These are phyloP conservation scores for Aureobasidium pullulans DNA, from an alignment of 2,329 filamentous ascomycete species.

Conservation along the genomic window DNA sequence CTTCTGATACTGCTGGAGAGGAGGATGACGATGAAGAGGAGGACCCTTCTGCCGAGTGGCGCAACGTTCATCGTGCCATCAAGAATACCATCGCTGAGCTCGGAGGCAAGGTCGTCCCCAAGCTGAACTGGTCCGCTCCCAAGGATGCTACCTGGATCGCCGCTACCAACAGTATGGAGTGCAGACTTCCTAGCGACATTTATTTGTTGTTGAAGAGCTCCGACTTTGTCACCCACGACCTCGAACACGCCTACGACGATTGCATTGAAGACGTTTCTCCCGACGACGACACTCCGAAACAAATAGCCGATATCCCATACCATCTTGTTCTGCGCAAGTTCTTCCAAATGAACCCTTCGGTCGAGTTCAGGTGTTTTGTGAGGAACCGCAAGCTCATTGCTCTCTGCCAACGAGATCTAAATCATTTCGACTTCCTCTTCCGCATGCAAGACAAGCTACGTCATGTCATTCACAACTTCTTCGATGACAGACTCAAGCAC, in stretches of 20 bases:
- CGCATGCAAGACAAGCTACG: constrained; percentile 59
- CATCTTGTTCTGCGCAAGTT: constrained; percentile 81
- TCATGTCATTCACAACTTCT: constrained; percentile 67
- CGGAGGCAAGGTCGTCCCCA: constrained; percentile 80
- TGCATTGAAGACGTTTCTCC: constrained; percentile 38
- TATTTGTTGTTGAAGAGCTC: constrained; percentile 92
- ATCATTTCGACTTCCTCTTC: constrained; percentile 79
- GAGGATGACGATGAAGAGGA: constrained; percentile 45
- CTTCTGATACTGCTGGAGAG: constrained; percentile 33
- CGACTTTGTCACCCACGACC: constrained; percentile 87
- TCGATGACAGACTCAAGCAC: constrained; percentile 62
- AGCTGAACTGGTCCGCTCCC: constrained; percentile 94
- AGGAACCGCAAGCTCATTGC: constrained; percentile 72
- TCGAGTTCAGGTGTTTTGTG: constrained; percentile 95
- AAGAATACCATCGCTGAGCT: constrained; percentile 70
- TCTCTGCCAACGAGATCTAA: constrained; percentile 82
- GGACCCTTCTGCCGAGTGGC: constrained; percentile 55
- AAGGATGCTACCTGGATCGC: constrained; percentile 94
- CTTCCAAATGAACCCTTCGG: constrained; percentile 78
- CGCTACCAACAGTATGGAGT: constrained; percentile 84
- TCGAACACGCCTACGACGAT: constrained; percentile 87
- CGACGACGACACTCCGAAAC: constrained; percentile 11
- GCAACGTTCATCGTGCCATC: constrained; percentile 69
- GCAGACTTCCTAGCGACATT: constrained; percentile 78
- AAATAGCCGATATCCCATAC: constrained; percentile 53